Evolutionary conservation across 306 rosid species (phyloP).

Genomic region (Prunus padus): DNA sequence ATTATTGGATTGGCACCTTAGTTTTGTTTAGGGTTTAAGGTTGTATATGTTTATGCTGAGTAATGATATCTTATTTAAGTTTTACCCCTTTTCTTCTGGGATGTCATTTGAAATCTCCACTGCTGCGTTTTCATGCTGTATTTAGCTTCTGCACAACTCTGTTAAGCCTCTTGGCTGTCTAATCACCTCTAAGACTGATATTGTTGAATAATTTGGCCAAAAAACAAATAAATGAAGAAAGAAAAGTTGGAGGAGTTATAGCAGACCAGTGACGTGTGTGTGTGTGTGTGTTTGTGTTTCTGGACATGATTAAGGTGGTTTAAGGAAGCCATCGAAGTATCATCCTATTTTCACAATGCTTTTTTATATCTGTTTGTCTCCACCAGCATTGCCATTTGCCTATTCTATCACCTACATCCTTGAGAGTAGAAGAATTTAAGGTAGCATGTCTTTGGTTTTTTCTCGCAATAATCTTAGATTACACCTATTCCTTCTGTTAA

Average conservation of each 20-base stretch:
- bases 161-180: neutral
- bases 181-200: neutral
- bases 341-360: neutral
- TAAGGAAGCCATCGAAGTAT: neutral
- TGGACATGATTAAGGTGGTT: neutral
- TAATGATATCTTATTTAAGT: neutral
- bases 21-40: neutral
- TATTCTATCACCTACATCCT: neutral
- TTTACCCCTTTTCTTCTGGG: neutral
- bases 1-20: neutral
- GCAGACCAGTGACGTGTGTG: neutral
- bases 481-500: constrained; percentile 4
- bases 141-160: too few relatives aligned
- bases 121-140: neutral
- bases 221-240: neutral
- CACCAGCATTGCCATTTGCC: neutral
- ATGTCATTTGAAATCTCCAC: neutral
- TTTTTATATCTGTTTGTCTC: neutral
- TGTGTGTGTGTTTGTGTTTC: neutral
- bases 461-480: neutral
- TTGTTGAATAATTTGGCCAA: neutral
- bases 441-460: neutral
- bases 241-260: neutral
- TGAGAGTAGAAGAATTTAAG: neutral
- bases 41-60: neutral